Evolutionary conservation across 2,329 filamentous ascomycete genomes (phyloP), one percentile per base, ranked within the genome.

Genomic region (Fusarium napiforme): DNA sequence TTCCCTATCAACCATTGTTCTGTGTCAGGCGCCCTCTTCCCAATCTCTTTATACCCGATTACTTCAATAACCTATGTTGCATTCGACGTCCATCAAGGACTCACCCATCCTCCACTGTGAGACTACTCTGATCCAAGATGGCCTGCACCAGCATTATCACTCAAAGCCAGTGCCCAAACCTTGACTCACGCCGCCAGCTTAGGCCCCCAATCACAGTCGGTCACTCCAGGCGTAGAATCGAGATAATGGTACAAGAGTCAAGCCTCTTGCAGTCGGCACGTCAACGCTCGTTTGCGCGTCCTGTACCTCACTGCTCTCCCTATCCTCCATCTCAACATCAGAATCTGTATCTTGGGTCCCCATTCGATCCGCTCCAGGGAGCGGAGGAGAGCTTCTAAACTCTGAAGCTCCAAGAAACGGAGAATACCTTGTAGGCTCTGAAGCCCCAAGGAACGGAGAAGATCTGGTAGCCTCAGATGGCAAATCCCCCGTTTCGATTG

Each of bases 231-330:
- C 12, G 11, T 8, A 15, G 26, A 46, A 28, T 28, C 4, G 23
- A 14, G 11, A 12, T 18, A 21, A 9, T 6, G 43, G 11, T 9
- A 18, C 19, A 14, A 14, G 4, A 6, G 16, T 9, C 9, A 18
- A 19, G 7, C 5, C 10, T 19, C 10, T 26, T 26, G 16, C 43
- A 26, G 1, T 4, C 4, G 4, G 9, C 9, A 5, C 2, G 7
- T n/a, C 19, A 9, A 4, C 14, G 12, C 10, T 9, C 14, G 7
- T n/a, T n/a, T 21, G 14, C 46, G 9, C 6, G 10, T 5, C 19
- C 19, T 16, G 28, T 28, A 15, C 21, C 19, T 49, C 28, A n/a
- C 3, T n/a, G 19, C 14, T 10, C 9, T 30, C 28, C 14, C 9
- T 16, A n/a, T 30, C 46, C 15, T 23, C 46, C 28, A 50, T 18